phyloP scores from a whole-genome alignment of 2,329 filamentous ascomycete species.

The Cordyceps militaris region DNA sequence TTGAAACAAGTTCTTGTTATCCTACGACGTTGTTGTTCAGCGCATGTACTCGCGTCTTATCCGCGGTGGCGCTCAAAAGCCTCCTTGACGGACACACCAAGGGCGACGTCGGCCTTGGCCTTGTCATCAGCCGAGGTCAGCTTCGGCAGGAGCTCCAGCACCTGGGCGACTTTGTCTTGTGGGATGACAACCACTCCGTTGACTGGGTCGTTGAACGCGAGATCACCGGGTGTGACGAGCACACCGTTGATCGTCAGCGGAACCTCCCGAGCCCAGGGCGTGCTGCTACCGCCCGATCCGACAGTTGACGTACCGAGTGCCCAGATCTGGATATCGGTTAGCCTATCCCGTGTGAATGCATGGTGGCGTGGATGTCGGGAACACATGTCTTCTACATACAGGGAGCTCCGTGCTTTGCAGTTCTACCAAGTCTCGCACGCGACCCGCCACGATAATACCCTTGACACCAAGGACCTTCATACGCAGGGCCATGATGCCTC shows the following conservation, averaged over 20 bases:
- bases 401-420: slow-evolving; percentile 48
- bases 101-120: slow-evolving; percentile 57
- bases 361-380: neutral
- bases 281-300: slow-evolving; percentile 48
- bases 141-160: slow-evolving; percentile 53
- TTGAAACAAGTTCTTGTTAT: slow-evolving; percentile 18
- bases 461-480: slow-evolving; percentile 56
- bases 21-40: neutral
- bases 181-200: slow-evolving; percentile 67
- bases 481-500: slow-evolving; percentile 68
- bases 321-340: slow-evolving; percentile 40
- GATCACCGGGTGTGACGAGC: slow-evolving; percentile 48
- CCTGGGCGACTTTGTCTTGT: slow-evolving; percentile 47
- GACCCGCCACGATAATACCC: slow-evolving; percentile 60
- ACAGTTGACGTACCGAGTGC: slow-evolving; percentile 49
- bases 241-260: slow-evolving; percentile 37
- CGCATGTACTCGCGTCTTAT: neutral
- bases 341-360: neutral
- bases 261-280: slow-evolving; percentile 46
- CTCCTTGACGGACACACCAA: slow-evolving; percentile 55
- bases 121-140: slow-evolving; percentile 46
- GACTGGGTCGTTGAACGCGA: slow-evolving; percentile 61
- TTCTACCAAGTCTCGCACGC: slow-evolving; percentile 59
- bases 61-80: slow-evolving; percentile 55
- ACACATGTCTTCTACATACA: slow-evolving; percentile 32